These are phyloP conservation scores for Trichoderma atrobrunneum DNA, from an alignment of 2,329 filamentous ascomycete genomes.

Conservation along the genomic window DNA sequence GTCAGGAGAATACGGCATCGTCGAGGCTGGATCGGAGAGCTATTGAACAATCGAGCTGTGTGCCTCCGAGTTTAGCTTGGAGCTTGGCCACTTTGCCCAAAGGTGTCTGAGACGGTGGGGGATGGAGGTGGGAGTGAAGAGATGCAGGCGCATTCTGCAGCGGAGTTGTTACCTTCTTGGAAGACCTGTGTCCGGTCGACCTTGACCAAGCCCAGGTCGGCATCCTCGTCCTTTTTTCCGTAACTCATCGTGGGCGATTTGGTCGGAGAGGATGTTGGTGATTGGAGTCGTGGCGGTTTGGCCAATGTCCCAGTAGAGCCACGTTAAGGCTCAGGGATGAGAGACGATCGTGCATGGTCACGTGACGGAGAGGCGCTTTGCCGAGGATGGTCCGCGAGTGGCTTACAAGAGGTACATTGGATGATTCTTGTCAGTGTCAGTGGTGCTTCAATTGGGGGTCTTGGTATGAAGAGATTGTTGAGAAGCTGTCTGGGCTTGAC, in stretches of 20 bases:
- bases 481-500: not conserved
- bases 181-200: slow-evolving; percentile 97
- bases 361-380: slow-evolving; percentile 28
- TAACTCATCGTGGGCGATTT: slow-evolving; percentile 74
- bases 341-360: slow-evolving; percentile 30
- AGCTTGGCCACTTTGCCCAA: slow-evolving; percentile 14
- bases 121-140: slow-evolving; percentile 10
- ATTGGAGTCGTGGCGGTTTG: slow-evolving; percentile 35
- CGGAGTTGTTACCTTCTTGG: slow-evolving; percentile 75
- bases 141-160: slow-evolving; percentile 7
- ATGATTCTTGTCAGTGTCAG: not conserved
- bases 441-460: not conserved
- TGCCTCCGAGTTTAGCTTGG: slow-evolving; percentile 34
- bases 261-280: slow-evolving; percentile 32
- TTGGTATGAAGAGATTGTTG: not conserved
- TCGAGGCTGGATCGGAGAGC: slow-evolving; percentile 91
- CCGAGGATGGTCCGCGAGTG: slow-evolving; percentile 12
- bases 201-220: slow-evolving; percentile 88
- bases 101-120: slow-evolving; percentile 22
- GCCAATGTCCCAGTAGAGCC: slow-evolving; percentile 33
- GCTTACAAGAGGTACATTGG: not conserved
- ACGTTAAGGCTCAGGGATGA: slow-evolving; percentile 35
- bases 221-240: slow-evolving; percentile 99
- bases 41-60: slow-evolving; percentile 94
- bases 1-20: slow-evolving; percentile 96